Evolutionary conservation across 768 basidiomycete species (phyloP), one percentile per base, ranked within the genome.

Genomic region (Paxillus ammoniavirescens): DNA sequence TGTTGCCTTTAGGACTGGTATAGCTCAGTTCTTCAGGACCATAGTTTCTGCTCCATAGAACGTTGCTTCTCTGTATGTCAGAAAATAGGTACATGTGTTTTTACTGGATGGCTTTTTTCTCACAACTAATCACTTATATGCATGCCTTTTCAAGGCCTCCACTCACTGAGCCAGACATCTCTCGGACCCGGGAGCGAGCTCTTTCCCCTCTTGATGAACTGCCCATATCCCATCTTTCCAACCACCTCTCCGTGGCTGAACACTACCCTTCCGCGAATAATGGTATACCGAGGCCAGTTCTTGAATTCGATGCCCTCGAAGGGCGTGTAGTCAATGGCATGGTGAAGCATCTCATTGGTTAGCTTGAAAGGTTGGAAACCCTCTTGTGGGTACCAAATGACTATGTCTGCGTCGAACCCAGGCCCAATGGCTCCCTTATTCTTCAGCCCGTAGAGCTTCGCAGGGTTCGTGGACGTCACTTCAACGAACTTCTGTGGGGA

Each of bases 361-460:
- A 70, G 52, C 0, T 37, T 59, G 9, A 62, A 52, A 1, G 58
- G 37, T 38, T 55, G 46, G 13, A 60, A 49, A 7, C 14, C 51
- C 5, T 31, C 12, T 8, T 56, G 55, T 10, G 54, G 50, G 15
- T 60, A 54, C 67, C 67, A 72, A 52, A 72, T 65, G 31, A 66
- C 58, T 12, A 72, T 50, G 47, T 72, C 71, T 17, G 71, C 71
- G 50, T 72, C 71, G 31, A 57, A 62, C 0, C 71, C 71, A 15
- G 69, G 69, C 23, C 56, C 61, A 35, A 72, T 70, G 3, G 66
- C 59, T 1, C 70, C 70, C 55, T 72, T 66, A n/a, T 66, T 66
- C 51, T 69, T 66, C 59, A 69, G 64, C 26, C 69, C 68, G 38
- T 69, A 69, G 2, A 71, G 59, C 61, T 72, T 72, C 2, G 71